A percentile compares a stretch with the other conserved stretches of the same genome.
These are phyloP conservation scores for Ceratocystis ficicola DNA, from an alignment of 2,329 filamentous ascomycete species.

Conservation along the genomic window DNA sequence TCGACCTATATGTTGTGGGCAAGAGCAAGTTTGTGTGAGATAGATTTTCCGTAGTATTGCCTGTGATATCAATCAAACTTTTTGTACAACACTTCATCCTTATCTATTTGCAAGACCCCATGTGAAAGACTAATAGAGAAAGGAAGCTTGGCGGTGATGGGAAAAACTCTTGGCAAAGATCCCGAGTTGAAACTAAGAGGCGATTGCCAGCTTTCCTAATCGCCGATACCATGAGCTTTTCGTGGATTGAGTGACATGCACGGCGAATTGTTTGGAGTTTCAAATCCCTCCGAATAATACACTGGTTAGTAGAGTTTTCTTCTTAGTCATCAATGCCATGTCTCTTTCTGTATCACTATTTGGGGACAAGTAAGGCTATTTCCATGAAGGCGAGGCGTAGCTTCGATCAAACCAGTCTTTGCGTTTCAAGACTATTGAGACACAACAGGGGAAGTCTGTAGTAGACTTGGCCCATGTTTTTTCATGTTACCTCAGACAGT, in stretches of 20 bases:
- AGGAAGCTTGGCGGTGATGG: not conserved
- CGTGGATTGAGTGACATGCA: not conserved
- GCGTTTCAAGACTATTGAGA: not conserved
- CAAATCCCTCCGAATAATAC: not conserved
- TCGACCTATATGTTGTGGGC: constrained; percentile 64
- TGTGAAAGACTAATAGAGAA: not conserved
- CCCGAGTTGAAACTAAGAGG: constrained; percentile 8
- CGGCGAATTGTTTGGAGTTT: not conserved
- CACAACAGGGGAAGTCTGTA: not conserved
- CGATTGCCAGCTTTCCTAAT: not conserved
- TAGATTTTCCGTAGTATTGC: not conserved
- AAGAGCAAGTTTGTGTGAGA: constrained; percentile 31
- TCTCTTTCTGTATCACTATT: not conserved
- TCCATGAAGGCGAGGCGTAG: not conserved
- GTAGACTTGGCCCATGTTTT: not conserved
- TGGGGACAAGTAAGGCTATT: not conserved
- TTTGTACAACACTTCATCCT: not conserved
- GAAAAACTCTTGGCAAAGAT: not conserved
- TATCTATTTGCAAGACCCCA: not conserved
- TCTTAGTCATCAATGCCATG: not conserved
- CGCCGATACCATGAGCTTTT: not conserved
- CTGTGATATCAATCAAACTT: not conserved
- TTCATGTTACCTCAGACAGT: not conserved
- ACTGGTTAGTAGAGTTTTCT: not conserved
- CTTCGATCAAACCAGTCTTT: not conserved